Evolutionary conservation across 768 basidiomycete genomes (phyloP).

Genomic region (Lactarius akahatsu): DNA sequence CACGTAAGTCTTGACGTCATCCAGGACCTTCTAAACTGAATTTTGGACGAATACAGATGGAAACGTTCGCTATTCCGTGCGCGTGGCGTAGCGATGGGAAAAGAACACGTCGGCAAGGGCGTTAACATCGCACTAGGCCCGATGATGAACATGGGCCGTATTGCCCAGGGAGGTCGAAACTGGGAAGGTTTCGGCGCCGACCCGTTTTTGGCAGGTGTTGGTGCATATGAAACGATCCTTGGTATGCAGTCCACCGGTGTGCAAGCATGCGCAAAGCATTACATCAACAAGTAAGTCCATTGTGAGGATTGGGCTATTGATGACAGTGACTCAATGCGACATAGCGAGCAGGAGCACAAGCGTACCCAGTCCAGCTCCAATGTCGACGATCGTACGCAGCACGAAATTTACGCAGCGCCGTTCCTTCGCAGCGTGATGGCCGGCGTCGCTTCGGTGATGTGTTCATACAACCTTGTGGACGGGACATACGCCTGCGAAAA

Average conservation of each 20-base stretch:
- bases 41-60: slow-evolving; percentile 45
- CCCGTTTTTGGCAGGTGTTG: slow-evolving; percentile 81
- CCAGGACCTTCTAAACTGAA: not conserved
- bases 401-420: slow-evolving; percentile 71
- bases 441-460: slow-evolving; percentile 73
- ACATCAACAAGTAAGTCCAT: slow-evolving; percentile 59
- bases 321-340: not conserved
- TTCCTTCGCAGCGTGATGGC: slow-evolving; percentile 73
- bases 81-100: slow-evolving; percentile 76
- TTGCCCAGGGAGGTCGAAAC: slow-evolving; percentile 79
- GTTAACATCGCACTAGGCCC: slow-evolving; percentile 75
- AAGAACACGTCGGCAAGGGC: slow-evolving; percentile 82
- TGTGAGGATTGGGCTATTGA: not conserved
- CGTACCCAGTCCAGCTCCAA: slow-evolving; percentile 58
- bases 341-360: slow-evolving; percentile 67
- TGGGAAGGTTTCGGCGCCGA: slow-evolving; percentile 97
- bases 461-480: slow-evolving; percentile 71
- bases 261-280: slow-evolving; percentile 86
- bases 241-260: slow-evolving; percentile 80
- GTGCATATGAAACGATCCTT: slow-evolving; percentile 74
- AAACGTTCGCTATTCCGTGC: slow-evolving; percentile 75
- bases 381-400: slow-evolving; percentile 77
- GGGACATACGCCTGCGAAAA: slow-evolving; percentile 77
- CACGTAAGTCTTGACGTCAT: slow-evolving; percentile 49
- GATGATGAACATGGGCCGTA: slow-evolving; percentile 86